phyloP scores from a whole-genome alignment of 2,329 filamentous ascomycete genomes.

The Trichoderma sp. region DNA sequence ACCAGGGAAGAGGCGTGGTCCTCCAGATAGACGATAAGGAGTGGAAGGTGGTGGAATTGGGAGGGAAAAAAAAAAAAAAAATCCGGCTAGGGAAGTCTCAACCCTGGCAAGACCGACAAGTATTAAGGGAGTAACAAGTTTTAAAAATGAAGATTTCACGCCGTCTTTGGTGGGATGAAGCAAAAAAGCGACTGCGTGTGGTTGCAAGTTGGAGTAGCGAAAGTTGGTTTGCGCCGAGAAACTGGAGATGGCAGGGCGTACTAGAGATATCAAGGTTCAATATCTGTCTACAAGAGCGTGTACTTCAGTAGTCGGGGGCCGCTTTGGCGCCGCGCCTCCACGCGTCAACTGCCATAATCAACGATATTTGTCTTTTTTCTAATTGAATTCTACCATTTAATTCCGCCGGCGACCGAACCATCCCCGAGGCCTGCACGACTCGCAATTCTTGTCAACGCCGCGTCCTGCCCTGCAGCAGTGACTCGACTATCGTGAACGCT shows the following conservation, averaged over 20 bases:
- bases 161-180: background rate
- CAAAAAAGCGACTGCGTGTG: background rate
- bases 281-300: background rate
- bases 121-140: background rate
- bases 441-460: background rate
- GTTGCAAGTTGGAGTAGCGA: background rate
- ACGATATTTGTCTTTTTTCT: background rate
- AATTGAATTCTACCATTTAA: background rate
- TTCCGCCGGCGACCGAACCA: conserved; percentile 2
- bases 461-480: background rate
- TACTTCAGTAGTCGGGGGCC: background rate
- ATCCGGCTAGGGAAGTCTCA: background rate
- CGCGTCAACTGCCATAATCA: background rate
- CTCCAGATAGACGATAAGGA: conserved; percentile 18
- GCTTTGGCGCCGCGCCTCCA: background rate
- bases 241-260: background rate
- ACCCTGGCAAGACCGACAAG: background rate
- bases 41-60: conserved; percentile 13
- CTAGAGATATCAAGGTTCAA: background rate
- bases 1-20: background rate
- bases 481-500: background rate
- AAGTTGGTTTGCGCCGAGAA: background rate
- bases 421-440: background rate
- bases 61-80: background rate
- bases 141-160: background rate